Evolutionary conservation across 2,329 filamentous ascomycete genomes (phyloP).

Genomic region (Biscogniauxia marginata): DNA sequence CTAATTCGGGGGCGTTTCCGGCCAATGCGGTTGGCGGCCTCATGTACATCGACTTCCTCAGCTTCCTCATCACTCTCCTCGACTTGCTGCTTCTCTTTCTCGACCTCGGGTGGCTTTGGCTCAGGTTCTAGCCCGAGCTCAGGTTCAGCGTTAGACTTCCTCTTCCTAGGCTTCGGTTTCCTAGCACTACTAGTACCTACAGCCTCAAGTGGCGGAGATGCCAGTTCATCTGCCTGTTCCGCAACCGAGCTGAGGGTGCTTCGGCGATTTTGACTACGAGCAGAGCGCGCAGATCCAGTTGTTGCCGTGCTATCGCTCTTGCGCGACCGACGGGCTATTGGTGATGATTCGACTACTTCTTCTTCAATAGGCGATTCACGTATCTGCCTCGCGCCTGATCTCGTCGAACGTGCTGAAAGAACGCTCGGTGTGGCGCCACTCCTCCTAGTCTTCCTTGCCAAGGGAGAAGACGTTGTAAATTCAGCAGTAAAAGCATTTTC

Average conservation of each 20-base stretch:
- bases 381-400: conserved; percentile 20
- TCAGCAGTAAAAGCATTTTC: conserved; percentile 27
- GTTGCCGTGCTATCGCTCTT: conserved; percentile 20
- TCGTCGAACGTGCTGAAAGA: conserved; percentile 32
- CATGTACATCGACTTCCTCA: conserved; percentile 42
- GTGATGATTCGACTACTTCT: conserved; percentile 21
- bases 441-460: conserved; percentile 41
- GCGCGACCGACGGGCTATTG: conserved; percentile 16
- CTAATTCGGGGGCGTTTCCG: conserved; percentile 44
- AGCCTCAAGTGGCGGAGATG: conserved; percentile 30
- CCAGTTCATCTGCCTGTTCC: conserved; percentile 17
- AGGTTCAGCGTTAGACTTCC: conserved; percentile 7
- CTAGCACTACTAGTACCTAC: conserved; percentile 27
- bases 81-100: conserved; percentile 5
- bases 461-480: conserved; percentile 42
- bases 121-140: conserved; percentile 4
- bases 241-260: conserved; percentile 17
- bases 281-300: conserved; percentile 25
- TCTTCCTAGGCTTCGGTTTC: conserved; percentile 26
- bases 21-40: conserved; percentile 43
- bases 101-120: background rate
- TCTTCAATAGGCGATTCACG: conserved; percentile 13
- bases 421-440: conserved; percentile 30
- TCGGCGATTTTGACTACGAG: conserved; percentile 20
- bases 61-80: conserved; percentile 28